A percentile compares a stretch with the other conserved stretches of the same genome.
phyloP scores from a whole-genome alignment of 106 monocot species.

The Dioscorea alata region DNA sequence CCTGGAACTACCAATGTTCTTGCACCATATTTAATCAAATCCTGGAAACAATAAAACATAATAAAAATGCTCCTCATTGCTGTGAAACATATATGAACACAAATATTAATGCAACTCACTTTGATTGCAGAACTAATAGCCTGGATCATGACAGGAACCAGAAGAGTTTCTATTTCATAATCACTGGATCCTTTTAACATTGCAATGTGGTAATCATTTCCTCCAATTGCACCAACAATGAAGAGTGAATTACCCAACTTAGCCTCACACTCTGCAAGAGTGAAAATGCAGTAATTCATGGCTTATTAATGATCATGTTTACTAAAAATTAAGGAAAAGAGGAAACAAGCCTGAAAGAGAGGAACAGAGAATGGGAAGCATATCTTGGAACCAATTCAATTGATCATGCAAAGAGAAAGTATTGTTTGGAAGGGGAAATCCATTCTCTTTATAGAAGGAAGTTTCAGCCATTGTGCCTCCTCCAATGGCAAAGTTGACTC shows the following conservation, averaged over 20 bases:
- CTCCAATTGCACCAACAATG: constrained; percentile 22
- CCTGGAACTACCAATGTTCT: constrained; percentile 15
- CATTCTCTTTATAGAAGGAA: neutral
- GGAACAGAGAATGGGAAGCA: neutral
- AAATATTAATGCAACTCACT: neutral
- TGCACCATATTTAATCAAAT: constrained; percentile 15
- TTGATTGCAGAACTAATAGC: constrained; percentile 2
- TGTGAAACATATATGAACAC: neutral
- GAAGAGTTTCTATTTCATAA: neutral
- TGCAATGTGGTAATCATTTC: constrained; percentile 14
- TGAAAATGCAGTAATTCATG: neutral
- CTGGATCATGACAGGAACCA: neutral
- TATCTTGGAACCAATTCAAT: neutral
- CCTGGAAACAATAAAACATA: neutral
- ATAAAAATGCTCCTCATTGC: too few species aligned
- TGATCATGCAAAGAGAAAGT: neutral
- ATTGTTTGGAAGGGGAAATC: neutral
- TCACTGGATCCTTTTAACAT: neutral
- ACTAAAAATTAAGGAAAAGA: neutral
- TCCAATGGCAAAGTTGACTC: neutral
- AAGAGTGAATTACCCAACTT: constrained; percentile 9
- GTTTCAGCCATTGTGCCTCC: neutral
- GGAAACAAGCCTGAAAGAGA: neutral
- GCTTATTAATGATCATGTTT: neutral
- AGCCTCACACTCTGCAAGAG: too few species aligned